These are phyloP conservation scores for Bisporella sp. DNA, from an alignment of 2,329 filamentous ascomycete genomes.

Conservation along the genomic window DNA sequence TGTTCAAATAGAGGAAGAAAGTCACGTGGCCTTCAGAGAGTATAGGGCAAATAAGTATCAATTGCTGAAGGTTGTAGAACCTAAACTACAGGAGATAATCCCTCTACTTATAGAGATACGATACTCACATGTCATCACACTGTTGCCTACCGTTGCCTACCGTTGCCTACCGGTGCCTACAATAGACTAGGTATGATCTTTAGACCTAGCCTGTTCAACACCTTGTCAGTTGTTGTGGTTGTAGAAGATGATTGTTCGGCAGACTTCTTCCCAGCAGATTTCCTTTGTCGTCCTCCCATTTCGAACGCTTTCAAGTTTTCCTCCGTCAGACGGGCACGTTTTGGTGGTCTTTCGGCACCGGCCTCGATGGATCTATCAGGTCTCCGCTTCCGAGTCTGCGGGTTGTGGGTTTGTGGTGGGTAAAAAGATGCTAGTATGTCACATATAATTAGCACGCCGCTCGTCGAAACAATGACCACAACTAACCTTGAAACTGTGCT, in stretches of 20 bases:
- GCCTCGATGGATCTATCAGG: constrained; percentile 12
- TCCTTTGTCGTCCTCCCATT: constrained; percentile 9
- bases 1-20: too few species aligned
- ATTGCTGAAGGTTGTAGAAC: too few species aligned
- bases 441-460: constrained; percentile 11
- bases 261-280: not conserved
- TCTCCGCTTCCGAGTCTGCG: constrained; percentile 13
- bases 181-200: too few species aligned
- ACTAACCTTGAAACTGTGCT: constrained; percentile 14
- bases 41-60: too few species aligned
- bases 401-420: constrained; percentile 5
- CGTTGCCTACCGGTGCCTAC: too few species aligned
- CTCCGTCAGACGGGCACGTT: constrained; percentile 12
- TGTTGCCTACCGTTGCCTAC: too few species aligned
- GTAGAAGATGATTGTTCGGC: not conserved
- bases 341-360: constrained; percentile 8
- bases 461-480: constrained; percentile 9
- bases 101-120: not conserved
- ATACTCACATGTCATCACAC: constrained; percentile 4
- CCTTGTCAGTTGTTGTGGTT: not conserved
- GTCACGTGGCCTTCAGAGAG: too few species aligned
- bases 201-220: too few species aligned
- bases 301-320: constrained; percentile 13
- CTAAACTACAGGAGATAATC: too few species aligned
- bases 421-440: constrained; percentile 10